Conservation (phyloP, 2,329 filamentous ascomycete genomes). For the Cercospora sesami region DNA sequence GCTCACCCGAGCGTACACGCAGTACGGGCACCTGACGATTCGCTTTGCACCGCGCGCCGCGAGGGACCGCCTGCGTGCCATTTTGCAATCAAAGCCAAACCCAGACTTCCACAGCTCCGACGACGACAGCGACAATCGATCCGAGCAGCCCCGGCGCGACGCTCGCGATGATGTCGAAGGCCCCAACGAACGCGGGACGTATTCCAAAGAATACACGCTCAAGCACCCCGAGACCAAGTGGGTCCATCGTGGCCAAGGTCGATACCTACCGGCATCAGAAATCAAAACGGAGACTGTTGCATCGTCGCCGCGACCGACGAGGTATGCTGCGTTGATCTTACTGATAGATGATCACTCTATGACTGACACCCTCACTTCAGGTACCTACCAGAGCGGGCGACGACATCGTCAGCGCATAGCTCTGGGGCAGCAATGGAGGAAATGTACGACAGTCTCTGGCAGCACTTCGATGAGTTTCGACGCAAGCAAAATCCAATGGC, state of each 20-base stretch:
- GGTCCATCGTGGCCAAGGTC: slow-evolving; percentile 40
- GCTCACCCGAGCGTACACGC: slow-evolving; percentile 9
- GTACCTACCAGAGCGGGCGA: slow-evolving; percentile 17
- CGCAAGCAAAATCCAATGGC: slow-evolving; percentile 23
- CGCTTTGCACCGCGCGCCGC: slow-evolving; percentile 17
- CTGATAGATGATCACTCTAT: neutral
- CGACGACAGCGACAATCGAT: slow-evolving; percentile 4
- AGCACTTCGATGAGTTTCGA: slow-evolving; percentile 23
- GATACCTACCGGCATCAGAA: slow-evolving; percentile 34
- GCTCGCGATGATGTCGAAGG: slow-evolving; percentile 25
- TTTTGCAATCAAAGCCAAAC: slow-evolving; percentile 19
- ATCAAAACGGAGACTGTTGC: slow-evolving; percentile 18
- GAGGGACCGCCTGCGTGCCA: slow-evolving; percentile 18
- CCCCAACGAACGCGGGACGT: slow-evolving; percentile 36
- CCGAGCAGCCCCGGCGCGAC: neutral
- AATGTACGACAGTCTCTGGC: slow-evolving; percentile 19
- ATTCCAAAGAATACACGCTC: slow-evolving; percentile 35
- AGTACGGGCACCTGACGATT: slow-evolving; percentile 16
- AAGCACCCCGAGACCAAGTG: slow-evolving; percentile 37
- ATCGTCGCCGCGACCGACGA: slow-evolving; percentile 20
- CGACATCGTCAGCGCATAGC: slow-evolving; percentile 16
- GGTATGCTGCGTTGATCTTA: slow-evolving; percentile 14
- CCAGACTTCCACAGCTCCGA: slow-evolving; percentile 10
- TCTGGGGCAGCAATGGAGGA: slow-evolving; percentile 14
- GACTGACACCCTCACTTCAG: slow-evolving; percentile 16